Base-by-base conservation (phyloP, 768 basidiomycete species). In the Rubroboletus pulcherrimus region DNA sequence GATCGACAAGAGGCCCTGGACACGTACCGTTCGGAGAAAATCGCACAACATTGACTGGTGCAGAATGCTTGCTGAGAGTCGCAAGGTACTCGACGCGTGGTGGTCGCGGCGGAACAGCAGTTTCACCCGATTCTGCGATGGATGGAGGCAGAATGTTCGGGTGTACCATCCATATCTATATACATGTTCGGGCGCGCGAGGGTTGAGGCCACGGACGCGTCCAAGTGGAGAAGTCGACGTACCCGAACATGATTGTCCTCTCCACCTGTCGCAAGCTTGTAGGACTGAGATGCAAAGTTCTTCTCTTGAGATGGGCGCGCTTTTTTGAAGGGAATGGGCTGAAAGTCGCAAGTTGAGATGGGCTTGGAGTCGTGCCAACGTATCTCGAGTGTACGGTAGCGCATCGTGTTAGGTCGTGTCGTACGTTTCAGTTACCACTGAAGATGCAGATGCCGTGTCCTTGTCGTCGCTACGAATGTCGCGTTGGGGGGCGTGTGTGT, bases 201-300 rank as follows among this genome's bases (percentile, higher is more conserved):
- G 31, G 33, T 26, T 51, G 51, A 60, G 44, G 47, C 42, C 37
- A 42, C 44, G 49, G 49, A 39, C 61, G 61, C 54, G 60, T 60
- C 56, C 29, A 42, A 49, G 29, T 8, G 2, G 31, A 55, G 38
- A 48, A 40, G 52, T 57, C 50, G 46, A 85, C 95, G 73, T 66
- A 97, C 95, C 71, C 97, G 78, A 66, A 99, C 93, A 76, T 95
- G 89, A 66, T 94, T 97, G 68, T 99, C 97, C 68, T 96, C 96
- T 44, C 97, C 97, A 12, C 86, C 93, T 0, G 97, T 98, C 1
- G 94, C 97, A 19, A 99, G 77, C 62, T 89, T 82, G 76, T 97
- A 98, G n/a, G 84, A 74, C 75, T 92, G 87, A 19, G 78, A 75
- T 9, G 81, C 79, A 67, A 81, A 89, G 59, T 74, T 79, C 69